Conservation (phyloP, 169 alveolate genomes). For the Plasmodium gallinaceum region DNA sequence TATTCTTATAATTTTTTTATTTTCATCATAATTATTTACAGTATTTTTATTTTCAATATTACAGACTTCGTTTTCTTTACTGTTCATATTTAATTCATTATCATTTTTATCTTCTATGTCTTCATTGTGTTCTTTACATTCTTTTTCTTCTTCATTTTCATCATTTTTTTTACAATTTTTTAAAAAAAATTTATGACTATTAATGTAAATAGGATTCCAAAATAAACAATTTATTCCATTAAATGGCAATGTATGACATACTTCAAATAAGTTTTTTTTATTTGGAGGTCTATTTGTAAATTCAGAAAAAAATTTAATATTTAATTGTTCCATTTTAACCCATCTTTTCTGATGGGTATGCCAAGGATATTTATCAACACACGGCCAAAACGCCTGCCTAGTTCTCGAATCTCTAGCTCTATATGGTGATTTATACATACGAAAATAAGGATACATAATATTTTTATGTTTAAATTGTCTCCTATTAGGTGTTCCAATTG, state of each 20-base stretch:
- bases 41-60: slow-evolving; percentile 30
- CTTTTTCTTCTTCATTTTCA: slow-evolving; percentile 10
- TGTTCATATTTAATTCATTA: slow-evolving; percentile 4
- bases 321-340: slow-evolving; percentile 73
- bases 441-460: slow-evolving; percentile 84
- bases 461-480: slow-evolving; percentile 76
- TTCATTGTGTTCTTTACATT: slow-evolving; percentile 18
- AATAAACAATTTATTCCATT: slow-evolving; percentile 85
- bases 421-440: slow-evolving; percentile 85
- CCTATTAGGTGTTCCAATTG: slow-evolving; percentile 75
- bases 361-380: slow-evolving; percentile 86
- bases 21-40: slow-evolving; percentile 49
- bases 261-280: slow-evolving; percentile 79
- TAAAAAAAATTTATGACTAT: slow-evolving; percentile 46
- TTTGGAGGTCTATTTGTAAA: slow-evolving; percentile 71
- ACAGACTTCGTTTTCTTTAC: not conserved
- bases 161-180: slow-evolving; percentile 21
- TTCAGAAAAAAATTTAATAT: slow-evolving; percentile 81
- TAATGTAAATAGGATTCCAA: slow-evolving; percentile 56
- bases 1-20: slow-evolving; percentile 73
- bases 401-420: slow-evolving; percentile 86
- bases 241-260: slow-evolving; percentile 84
- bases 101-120: slow-evolving; percentile 20
- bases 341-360: slow-evolving; percentile 87
- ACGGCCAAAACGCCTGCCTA: slow-evolving; percentile 84